Evolutionary conservation across 495 filamentous ascomycete species (phyloP), one percentile per base, ranked within the genome.

Genomic region (Parathielavia appendiculata): DNA sequence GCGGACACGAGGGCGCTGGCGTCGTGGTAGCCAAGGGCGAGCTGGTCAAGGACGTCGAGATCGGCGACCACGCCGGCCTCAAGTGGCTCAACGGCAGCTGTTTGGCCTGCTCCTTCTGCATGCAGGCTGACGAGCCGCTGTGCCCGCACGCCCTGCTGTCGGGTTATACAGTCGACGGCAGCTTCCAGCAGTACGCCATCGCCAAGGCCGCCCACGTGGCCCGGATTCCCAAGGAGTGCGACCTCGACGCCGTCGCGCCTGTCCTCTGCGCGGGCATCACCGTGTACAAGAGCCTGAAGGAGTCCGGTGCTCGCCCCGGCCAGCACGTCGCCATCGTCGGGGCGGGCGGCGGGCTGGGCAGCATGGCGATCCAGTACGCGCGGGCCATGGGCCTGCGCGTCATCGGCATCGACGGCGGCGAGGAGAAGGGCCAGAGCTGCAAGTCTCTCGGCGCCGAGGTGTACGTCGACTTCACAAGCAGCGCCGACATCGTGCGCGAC

Each of bases 41-140:
- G 9, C 76, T 91, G 10, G 90, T 90, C 20, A 74, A 80, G 12
- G 87, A 89, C 41, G 72, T 92, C 57, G 72, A 91, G 65, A 78
- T 93, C 60, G 91, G 91, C 62, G 88, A 93, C 65, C 77, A 88
- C 66, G 91, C 80, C 46, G 91, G 91, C 69, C 82, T 96, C 63
- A 93, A 95, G 76, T 96, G 91, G 91, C 75, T 96, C 52, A 93
- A 96, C 72, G 88, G 87, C 52, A 84, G 84, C 12, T 95, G 91
- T 73, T 74, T 89, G 13, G 67, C 75, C 56, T 96, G 91, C 73
- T 76, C 83, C 57, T 95, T 89, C 79, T 96, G 91, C 80, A 82
- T 82, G 71, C 76, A 81, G 60, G 70, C 81, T 20, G 71, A 80
- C 66, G 73, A 95, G 68, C 85, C 89, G 9, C 84, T 95, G 2